Evolutionary conservation across 495 filamentous ascomycete genomes (phyloP).

Genomic region (Lasiosphaeria miniovina): DNA sequence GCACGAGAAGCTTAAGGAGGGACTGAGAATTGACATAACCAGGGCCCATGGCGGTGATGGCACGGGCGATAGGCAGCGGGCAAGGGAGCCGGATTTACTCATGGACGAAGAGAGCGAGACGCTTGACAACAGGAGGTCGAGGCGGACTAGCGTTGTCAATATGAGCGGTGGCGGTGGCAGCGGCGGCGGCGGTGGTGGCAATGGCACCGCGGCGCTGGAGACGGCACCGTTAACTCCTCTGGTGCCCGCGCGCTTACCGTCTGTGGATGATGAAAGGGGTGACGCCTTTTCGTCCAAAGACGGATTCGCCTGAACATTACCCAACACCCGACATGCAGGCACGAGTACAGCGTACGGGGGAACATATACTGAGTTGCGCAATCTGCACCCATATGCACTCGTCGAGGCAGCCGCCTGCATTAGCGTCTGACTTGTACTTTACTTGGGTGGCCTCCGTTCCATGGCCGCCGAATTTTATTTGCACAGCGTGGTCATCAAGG

Average conservation of each 20-base stretch:
- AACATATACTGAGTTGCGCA: too few species aligned
- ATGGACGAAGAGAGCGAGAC: constrained; percentile 65
- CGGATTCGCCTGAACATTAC: constrained; percentile 26
- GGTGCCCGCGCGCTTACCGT: constrained; percentile 13
- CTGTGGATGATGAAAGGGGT: constrained; percentile 9
- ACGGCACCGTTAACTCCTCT: constrained; percentile 43
- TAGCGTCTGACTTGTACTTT: too few species aligned
- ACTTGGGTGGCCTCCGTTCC: too few species aligned
- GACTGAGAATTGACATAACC: constrained; percentile 30
- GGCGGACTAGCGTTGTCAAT: constrained; percentile 45
- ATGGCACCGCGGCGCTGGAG: constrained; percentile 40
- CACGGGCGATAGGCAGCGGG: constrained; percentile 12
- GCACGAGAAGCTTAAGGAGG: constrained; percentile 55
- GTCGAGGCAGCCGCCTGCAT: too few species aligned
- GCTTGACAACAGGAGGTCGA: constrained; percentile 30
- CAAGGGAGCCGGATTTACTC: constrained; percentile 32
- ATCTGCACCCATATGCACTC: too few species aligned
- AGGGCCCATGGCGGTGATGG: constrained; percentile 1
- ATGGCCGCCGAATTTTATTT: too few species aligned
- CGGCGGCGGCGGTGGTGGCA: constrained; percentile 8
- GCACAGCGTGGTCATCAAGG: too few species aligned
- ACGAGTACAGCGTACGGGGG: background rate
- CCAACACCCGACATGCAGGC: background rate
- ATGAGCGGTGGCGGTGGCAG: constrained; percentile 1
- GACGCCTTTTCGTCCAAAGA: constrained; percentile 11